A percentile compares a stretch with the other conserved stretches of the same genome.
phyloP scores from a whole-genome alignment of 1,284 basidiomycete genomes.

The Lentinula novae-zelandiae region DNA sequence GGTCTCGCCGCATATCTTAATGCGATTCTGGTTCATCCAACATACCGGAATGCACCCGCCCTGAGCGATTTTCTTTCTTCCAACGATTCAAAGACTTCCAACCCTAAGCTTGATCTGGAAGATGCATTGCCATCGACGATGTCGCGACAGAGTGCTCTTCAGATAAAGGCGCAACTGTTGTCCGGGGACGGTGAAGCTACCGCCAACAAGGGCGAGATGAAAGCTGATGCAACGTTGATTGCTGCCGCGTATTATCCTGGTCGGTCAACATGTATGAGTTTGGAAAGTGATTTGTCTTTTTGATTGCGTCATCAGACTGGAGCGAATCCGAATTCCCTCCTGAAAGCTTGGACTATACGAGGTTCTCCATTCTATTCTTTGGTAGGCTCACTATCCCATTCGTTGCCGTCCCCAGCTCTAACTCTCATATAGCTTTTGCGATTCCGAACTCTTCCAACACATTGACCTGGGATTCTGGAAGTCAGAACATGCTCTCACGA shows the following conservation, averaged over 20 bases:
- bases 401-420: too few relatives aligned
- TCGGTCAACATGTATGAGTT: constrained; percentile 1
- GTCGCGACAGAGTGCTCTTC: constrained; percentile 37
- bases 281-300: not conserved
- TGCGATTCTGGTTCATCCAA: constrained; percentile 30
- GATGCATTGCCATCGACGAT: constrained; percentile 44
- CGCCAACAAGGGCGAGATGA: not conserved
- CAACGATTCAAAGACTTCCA: not conserved
- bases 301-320: constrained; percentile 51
- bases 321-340: constrained; percentile 53
- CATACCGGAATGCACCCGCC: constrained; percentile 28
- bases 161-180: constrained; percentile 16
- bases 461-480: constrained; percentile 56
- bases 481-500: constrained; percentile 49
- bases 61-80: constrained; percentile 37
- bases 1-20: constrained; percentile 42
- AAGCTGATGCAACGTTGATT: constrained; percentile 21
- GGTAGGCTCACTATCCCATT: constrained; percentile 23
- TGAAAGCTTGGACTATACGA: constrained; percentile 62
- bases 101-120: constrained; percentile 30
- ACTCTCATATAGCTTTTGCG: constrained; percentile 54
- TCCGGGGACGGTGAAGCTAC: not conserved
- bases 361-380: constrained; percentile 73
- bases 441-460: constrained; percentile 57
- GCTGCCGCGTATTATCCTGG: constrained; percentile 52